Percentiles rank a stretch among this genome's conserved stretches.
These are phyloP conservation scores for Aspergillus niger DNA, from an alignment of 2,329 filamentous ascomycete species.

Conservation along the genomic window DNA sequence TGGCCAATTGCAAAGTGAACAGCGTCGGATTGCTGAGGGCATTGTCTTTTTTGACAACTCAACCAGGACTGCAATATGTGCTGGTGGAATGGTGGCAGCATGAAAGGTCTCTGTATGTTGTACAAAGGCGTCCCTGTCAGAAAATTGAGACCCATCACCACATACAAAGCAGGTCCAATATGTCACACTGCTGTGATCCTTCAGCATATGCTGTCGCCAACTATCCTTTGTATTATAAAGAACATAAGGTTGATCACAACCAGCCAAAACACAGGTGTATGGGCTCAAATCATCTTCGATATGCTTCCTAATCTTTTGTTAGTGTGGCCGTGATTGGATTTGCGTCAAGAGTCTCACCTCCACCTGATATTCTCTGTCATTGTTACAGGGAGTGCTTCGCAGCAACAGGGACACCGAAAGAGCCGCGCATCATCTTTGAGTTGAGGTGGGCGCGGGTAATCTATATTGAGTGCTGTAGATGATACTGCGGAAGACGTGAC, in stretches of 20 bases:
- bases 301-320: conserved; percentile 6
- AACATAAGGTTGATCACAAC: conserved; percentile 2
- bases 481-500: neutral
- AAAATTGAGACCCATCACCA: neutral
- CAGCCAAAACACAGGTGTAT: conserved; percentile 12
- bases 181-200: neutral
- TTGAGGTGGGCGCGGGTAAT: conserved; percentile 12
- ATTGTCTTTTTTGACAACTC: neutral
- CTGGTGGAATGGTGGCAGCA: neutral
- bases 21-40: neutral
- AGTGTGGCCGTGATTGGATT: neutral
- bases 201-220: conserved; percentile 9
- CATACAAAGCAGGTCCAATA: conserved; percentile 11
- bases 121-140: neutral
- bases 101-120: neutral
- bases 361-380: conserved; percentile 2
- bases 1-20: conserved; percentile 4
- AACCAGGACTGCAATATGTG: conserved; percentile 3
- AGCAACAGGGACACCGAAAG: conserved; percentile 20
- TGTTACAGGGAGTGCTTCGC: conserved; percentile 7
- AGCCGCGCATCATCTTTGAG: neutral
- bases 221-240: neutral
- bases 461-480: neutral
- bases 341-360: conserved; percentile 10
- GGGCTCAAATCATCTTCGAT: conserved; percentile 7